Evolutionary conservation across 2,329 filamentous ascomycete genomes (phyloP), one percentile per base, ranked within the genome.

Genomic region (Colletotrichum scovillei): DNA sequence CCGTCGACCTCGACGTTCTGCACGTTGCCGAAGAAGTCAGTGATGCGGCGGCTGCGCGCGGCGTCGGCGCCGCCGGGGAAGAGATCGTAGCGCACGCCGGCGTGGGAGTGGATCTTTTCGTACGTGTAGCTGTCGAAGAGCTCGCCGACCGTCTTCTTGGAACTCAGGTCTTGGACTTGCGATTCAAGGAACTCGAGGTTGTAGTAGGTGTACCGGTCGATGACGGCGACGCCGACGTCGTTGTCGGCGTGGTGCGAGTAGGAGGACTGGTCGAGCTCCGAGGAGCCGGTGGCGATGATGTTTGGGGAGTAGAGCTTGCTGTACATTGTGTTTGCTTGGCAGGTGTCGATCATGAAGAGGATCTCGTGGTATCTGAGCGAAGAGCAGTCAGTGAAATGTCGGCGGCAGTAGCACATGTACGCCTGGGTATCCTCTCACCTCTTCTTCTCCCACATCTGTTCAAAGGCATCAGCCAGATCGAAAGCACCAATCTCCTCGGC

Each of bases 391-490:
- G 62, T 11, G 4, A 59, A 60, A 5, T 26, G 38, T 30, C 53
- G 38, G 30, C 53, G 22, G 22, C 35, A 22, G 6, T 6, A 49
- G 3, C n/a, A 2, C 16, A 24, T 7, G 14, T 38, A 3, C 12
- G 16, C n/a, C 4, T 46, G 14, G 11, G 8, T 22, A n/a, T 59
- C 81, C n/a, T 82, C 16, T 49, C 7, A 92, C 87, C 97, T 92
- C 86, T 97, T 97, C 91, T 99, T 99, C 88, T 99, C 97, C 94
- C 95, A 98, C 97, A 99, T 99, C 87, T 99, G 96, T 84, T 97
- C 95, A 82, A 99, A 98, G 0, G 97, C 97, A 83, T 99, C 95
- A 5, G 97, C 97, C 70, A 99, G 86, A 84, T 99, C 97, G 82
- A 97, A 98, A 0, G 95, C 95, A 69, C 95, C 95, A 76, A 99